Evolutionary conservation across 768 basidiomycete species (phyloP).

Genomic region (Porpolomopsis calyptriformis): DNA sequence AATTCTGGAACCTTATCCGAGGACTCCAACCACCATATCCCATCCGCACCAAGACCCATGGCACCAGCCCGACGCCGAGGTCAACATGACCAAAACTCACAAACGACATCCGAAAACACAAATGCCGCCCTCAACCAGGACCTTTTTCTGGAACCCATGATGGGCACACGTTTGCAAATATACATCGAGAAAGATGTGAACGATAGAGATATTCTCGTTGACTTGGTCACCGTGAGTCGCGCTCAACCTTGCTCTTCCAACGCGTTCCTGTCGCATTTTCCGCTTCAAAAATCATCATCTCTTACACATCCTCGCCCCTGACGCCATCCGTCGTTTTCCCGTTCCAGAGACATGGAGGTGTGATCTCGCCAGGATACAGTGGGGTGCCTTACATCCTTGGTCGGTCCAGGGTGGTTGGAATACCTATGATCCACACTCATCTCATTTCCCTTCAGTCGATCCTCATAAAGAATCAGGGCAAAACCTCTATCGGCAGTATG

Average conservation of each 20-base stretch:
- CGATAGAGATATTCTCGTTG: slow-evolving; percentile 52
- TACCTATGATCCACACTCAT: slow-evolving; percentile 2
- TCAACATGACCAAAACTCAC: slow-evolving; percentile 28
- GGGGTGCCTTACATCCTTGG: slow-evolving; percentile 73
- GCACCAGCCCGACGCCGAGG: slow-evolving; percentile 64
- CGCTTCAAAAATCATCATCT: too few relatives aligned
- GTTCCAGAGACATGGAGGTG: slow-evolving; percentile 66
- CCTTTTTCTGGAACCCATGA: slow-evolving; percentile 75
- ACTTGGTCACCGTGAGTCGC: slow-evolving; percentile 53
- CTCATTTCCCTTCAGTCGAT: slow-evolving; percentile 42
- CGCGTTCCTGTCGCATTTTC: too few relatives aligned
- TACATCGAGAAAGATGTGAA: slow-evolving; percentile 77
- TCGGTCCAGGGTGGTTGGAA: slow-evolving; percentile 23
- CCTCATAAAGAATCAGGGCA: slow-evolving; percentile 72
- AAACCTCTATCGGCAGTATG: slow-evolving; percentile 70
- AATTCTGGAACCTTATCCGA: slow-evolving; percentile 8
- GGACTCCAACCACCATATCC: slow-evolving; percentile 39
- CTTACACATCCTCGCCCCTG: too few relatives aligned
- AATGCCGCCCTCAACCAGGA: slow-evolving; percentile 31
- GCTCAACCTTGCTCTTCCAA: slow-evolving; percentile 2
- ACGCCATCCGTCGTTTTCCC: not conserved
- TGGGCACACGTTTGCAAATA: slow-evolving; percentile 62
- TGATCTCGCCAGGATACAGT: slow-evolving; percentile 64
- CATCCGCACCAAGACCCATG: slow-evolving; percentile 53
- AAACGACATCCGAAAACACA: slow-evolving; percentile 18